Conservation (phyloP, 1,284 basidiomycete genomes). For the Rugosomyces carneus region DNA sequence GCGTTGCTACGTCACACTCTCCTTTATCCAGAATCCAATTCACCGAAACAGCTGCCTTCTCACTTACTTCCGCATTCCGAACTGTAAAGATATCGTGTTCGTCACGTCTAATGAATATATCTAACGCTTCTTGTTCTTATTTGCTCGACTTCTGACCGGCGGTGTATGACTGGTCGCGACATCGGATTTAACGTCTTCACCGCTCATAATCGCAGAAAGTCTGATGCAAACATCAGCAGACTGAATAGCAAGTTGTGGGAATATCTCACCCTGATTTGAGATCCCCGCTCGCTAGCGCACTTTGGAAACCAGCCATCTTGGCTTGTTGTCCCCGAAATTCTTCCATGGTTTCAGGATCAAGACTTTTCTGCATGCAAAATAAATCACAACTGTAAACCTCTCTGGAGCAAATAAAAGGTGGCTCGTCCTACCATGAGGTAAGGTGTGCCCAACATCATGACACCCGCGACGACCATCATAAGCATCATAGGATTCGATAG, state of each 20-base stretch:
- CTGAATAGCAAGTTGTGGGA: slow-evolving; percentile 1
- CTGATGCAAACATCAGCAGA: slow-evolving; percentile 24
- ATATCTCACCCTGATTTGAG: slow-evolving; percentile 44
- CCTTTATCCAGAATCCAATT: slow-evolving; percentile 34
- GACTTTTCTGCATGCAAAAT: slow-evolving; percentile 57
- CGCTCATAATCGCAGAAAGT: slow-evolving; percentile 25
- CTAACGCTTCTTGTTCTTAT: slow-evolving; percentile 17
- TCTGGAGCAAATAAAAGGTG: slow-evolving; percentile 1
- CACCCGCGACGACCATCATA: slow-evolving; percentile 68
- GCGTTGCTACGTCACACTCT: slow-evolving; percentile 49
- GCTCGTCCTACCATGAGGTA: slow-evolving; percentile 61
- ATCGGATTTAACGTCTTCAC: slow-evolving; percentile 5
- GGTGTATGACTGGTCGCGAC: slow-evolving; percentile 1
- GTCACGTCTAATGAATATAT: background rate
- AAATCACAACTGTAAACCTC: background rate
- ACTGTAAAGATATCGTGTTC: background rate
- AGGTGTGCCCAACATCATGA: slow-evolving; percentile 73
- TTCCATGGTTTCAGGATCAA: slow-evolving; percentile 71
- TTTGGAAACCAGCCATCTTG: slow-evolving; percentile 54
- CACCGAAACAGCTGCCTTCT: slow-evolving; percentile 2
- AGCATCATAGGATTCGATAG: slow-evolving; percentile 86
- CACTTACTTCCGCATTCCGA: background rate
- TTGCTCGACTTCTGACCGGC: slow-evolving; percentile 13
- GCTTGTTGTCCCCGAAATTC: slow-evolving; percentile 68
- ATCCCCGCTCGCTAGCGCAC: slow-evolving; percentile 52